Evolutionary conservation across 163 green algal species (phyloP), one percentile per base, ranked within the genome.

Genomic region (Prototheca cutis): DNA sequence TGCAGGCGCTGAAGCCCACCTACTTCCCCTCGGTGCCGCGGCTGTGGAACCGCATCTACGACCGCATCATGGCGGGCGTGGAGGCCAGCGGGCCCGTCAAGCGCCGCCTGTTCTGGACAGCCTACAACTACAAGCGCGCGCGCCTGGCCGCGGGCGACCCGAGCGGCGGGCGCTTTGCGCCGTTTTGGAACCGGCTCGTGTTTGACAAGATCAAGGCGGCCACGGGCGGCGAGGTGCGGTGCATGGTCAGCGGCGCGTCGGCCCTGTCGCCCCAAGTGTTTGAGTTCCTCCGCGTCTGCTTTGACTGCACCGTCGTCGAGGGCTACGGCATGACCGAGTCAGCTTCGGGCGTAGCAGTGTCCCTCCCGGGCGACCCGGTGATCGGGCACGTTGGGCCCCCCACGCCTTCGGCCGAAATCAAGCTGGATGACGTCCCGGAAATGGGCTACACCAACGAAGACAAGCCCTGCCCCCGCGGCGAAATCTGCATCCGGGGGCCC

Each of bases 31-130:
- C 66, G 23, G 88, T 94, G 55, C 88, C 88, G 2, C 78, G 91
- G 1, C 81, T 98, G 58, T 98, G 81, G 76, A 97, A 97, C 74
- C 83, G 92, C 58, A 96, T 98, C 71, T 92, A 97, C 68, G 91
- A 98, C 77, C 78, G 77, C 28, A 83, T 88, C 40, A 67, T 72
- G 49, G 59, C 60, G 32, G 67, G 80, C 67, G 75, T 84, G 56
- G 68, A 71, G 33, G 64, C 62, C 1, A 59, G 73, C 59, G 84
- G 80, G 63, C 73, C 82, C 1, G 48, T 92, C 30, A 70, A 79
- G 29, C 72, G 73, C 8, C 40, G 53, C 2, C 76, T 87, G 25
- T 87, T 85, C 58, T 59, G 57, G 30, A 70, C 59, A 5, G 85
- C 80, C 2, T 90, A 80, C 53, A 72, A 69, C 1, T 77, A 70